Evolutionary conservation across 2,329 filamentous ascomycete species (phyloP), one percentile per base, ranked within the genome.

Genomic region (Aspergillus sp.): DNA sequence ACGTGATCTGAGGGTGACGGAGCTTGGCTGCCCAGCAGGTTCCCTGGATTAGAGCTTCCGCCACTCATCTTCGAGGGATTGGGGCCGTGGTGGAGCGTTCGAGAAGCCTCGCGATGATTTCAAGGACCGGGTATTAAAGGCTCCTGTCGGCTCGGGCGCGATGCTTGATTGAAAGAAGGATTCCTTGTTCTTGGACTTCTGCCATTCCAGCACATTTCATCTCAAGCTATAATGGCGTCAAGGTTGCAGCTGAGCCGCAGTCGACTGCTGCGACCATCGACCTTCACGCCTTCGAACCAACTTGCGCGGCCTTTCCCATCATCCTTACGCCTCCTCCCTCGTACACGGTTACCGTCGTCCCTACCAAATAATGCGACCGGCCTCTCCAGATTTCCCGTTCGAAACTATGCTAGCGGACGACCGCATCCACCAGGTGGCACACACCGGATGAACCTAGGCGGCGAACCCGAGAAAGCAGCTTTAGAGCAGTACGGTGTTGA

Each of bases 401-500:
- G 74, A 51, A 67, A 70, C 57, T 80, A 86, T 80, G 88, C 89
- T 67, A 81, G 74, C 62, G 79, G 82, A 9, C 75, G 89, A 58
- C 90, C 92, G 61, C 91, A 95, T 63, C 93, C 92, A 1, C 92
- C 93, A 0, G 93, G 93, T 50, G 93, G 93, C 55, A 97, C 92
- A 1, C 91, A 97, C 76, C 89, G 89, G 63, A 98, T 98, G 93
- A 87, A 98, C 71, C 77, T 98, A 71, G 85, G 91, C 55, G 86
- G 84, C 56, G 89, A 85, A 64, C 78, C 79, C 5, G 83, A 97
- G 74, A 96, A 97, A 76, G 81, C 93, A 2, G 93, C 95, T 0
- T 78, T 98, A 51, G 93, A 98, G 74, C 85, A 96, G 73, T 99
- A 88, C 69, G 95, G 95, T 57, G 82, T 97, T 59, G 93, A 99